Base-by-base conservation (phyloP, 768 basidiomycete genomes). In the Hericium rajendrae region DNA sequence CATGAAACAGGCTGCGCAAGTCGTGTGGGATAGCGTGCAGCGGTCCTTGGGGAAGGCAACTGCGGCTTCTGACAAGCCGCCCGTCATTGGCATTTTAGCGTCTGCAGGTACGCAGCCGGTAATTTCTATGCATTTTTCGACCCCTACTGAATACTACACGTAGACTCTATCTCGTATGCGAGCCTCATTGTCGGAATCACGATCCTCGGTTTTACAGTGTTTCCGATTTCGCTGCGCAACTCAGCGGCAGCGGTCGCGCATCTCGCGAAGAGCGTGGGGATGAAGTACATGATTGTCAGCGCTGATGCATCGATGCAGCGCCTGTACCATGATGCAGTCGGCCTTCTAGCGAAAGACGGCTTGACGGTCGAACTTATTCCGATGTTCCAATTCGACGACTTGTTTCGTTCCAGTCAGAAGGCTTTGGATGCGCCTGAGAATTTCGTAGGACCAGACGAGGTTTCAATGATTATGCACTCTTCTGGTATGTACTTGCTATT, bases 181-280 rank as follows among this genome's bases (percentile, higher is more conserved):
- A 59, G 63, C 8, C 48, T 58, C 12, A 56, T 59, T 24, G 63
- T 70, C 6, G 74, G 75, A 3, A 12, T 51, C 11, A 24, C 26
- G 24, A 18, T 18, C 18, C 24, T 37, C 16, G 49, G 49, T 18
- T 51, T 26, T 24, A 11, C 9, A 2, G 20, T 26, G 6, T 51
- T 57, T 10, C 51, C 43, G 0, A 53, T 57, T 0, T 57, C 56
- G 22, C 12, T 46, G 9, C 56, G 56, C 39, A 57, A 57, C 51
- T 52, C 56, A 10, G 37, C 46, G 13, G 56, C 49, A 12, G 56
- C 56, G 12, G 24, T 57, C 20, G 56, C 43, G 32, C 53, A 57
- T 32, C 51, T 57, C 18, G 26, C 53, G 13, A 57, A 52, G 48
- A 57, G 51, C 10, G 49, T 39, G 4, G 28, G 38, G 15, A 51